phyloP scores from a whole-genome alignment of 441 rosid species.

The Oxalis stricta region DNA sequence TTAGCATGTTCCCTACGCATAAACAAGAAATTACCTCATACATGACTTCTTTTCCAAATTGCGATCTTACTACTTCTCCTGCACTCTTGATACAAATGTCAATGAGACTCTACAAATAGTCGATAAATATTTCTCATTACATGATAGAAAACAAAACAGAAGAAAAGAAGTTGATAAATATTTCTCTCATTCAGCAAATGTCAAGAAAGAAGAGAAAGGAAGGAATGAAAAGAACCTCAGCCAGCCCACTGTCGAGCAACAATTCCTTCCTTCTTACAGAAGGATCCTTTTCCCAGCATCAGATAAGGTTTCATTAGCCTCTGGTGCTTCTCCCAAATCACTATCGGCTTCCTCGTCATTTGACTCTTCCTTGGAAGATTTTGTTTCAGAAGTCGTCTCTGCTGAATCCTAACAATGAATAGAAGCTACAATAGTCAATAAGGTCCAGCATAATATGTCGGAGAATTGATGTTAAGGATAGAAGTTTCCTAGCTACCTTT shows the following conservation, averaged over 20 bases:
- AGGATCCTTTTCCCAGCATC: slow-evolving; percentile 73
- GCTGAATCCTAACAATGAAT: slow-evolving; percentile 28
- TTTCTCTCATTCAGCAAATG: neutral
- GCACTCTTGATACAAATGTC: slow-evolving; percentile 54
- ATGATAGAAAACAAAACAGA: neutral
- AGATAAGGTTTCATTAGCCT: slow-evolving; percentile 10
- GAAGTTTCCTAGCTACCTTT: slow-evolving; percentile 31
- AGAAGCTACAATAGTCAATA: slow-evolving; percentile 1
- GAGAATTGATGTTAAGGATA: neutral
- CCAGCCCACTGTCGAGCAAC: slow-evolving; percentile 73
- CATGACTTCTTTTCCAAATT: slow-evolving; percentile 65
- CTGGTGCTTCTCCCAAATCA: slow-evolving; percentile 20
- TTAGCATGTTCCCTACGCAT: too few species aligned
- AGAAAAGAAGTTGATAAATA: neutral
- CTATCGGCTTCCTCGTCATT: slow-evolving; percentile 15
- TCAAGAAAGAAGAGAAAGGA: neutral
- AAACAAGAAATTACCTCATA: slow-evolving; percentile 43
- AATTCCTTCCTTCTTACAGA: slow-evolving; percentile 64
- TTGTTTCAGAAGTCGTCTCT: slow-evolving; percentile 23
- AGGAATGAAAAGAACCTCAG: slow-evolving; percentile 39
- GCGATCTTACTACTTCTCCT: slow-evolving; percentile 60
- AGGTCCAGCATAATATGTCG: neutral
- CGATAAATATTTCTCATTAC: too few species aligned
- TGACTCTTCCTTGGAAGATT: slow-evolving; percentile 23
- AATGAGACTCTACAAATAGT: slow-evolving; percentile 64